Base-by-base conservation (phyloP, 176 grass and related monocot species). In the Oryza glaberrima region DNA sequence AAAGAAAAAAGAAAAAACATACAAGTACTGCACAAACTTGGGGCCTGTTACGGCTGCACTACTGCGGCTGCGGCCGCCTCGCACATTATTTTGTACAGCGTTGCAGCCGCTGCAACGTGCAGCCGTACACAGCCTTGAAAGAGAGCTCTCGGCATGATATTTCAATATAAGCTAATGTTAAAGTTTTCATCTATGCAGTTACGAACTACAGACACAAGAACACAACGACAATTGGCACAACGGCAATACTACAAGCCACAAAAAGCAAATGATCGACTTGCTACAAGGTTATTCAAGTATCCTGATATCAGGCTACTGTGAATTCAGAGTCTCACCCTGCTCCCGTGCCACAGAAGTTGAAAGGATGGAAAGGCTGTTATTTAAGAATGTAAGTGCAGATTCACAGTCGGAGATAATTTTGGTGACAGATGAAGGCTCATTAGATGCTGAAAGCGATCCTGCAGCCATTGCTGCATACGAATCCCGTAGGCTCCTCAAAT, bases 401-500 rank as follows among this genome's bases (percentile, higher is more conserved):
- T 99, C 96, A 38, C 96, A 99, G 28, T 99, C 96, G 54, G 94
- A 89, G 68, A 99, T 94, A 65, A 96, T 92, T 84, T 99, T 99
- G 4, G 91, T 81, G 77, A 95, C 90, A 0, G 93, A 99, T 5
- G 93, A 96, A 80, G 93, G 93, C 43, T 96, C 91, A 8, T 92
- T 94, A 19, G 86, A 93, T 13, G 94, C 84, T 3, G 93, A 91
- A 26, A 87, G 79, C 48, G 90, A 99, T 1, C 96, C 96, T 35
- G 87, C 78, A 23, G 91, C 89, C 96, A 99, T 99, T 23, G 88
- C 85, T 36, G 85, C 82, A 83, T 99, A 99, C 8, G 96, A 96
- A 84, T 99, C 96, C 38, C 91, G 85, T 30, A 99, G 85, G 34
- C 90, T 93, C 86, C 91, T 94, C 88, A 99, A 86, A 75, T 96